Base-by-base conservation (phyloP, 1,139 yeast species). In the Saccharomyces hybrid region DNA sequence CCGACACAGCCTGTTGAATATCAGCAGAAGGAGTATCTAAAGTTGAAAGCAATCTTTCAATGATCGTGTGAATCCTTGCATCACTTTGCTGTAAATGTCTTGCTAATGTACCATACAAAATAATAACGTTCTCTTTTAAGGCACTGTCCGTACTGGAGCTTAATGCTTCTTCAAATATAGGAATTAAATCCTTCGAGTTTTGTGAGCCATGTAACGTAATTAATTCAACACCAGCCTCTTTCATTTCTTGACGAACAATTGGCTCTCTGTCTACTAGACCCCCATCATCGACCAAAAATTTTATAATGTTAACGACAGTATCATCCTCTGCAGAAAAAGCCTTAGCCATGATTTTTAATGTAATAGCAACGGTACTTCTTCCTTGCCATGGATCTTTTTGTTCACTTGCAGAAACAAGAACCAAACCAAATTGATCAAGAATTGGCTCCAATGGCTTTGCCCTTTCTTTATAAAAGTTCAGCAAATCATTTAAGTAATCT, bases 21-120 rank as follows among this genome's bases (percentile, higher is more conserved):
- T 84, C 86, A 67, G 88, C 95, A 7, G 95, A 86, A 1, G 97
- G 96, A 0, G 95, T 86, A 51, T 84, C 88, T 52, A 93, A 76
- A 3, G 98, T 88, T 51, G 77, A 75, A 52, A 93, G 68, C 60
- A 93, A 74, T 62, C 90, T 79, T 34, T 83, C 84, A 49, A 89
- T 82, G 61, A 90, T 85, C 2, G 77, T 73, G 20, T 74, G 71
- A 55, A 90, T 75, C 69, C 96, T 79, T 4, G 76, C 65, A 66
- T 91, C 98, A 20, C 77, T 72, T 0, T 78, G 61, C 25, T 79
- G 75, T 70, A 91, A 77, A 72, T 91, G 96, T 59, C 88, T 83
- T 13, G 96, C 96, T 58, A 90, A 76, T 1, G 93, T 82, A 64
- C 97, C 98, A 65, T 90, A 91, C 53, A 90, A 75, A 56, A 91